Conservation (phyloP, 1,284 basidiomycete species). For the Ceratobasidium sp. region DNA sequence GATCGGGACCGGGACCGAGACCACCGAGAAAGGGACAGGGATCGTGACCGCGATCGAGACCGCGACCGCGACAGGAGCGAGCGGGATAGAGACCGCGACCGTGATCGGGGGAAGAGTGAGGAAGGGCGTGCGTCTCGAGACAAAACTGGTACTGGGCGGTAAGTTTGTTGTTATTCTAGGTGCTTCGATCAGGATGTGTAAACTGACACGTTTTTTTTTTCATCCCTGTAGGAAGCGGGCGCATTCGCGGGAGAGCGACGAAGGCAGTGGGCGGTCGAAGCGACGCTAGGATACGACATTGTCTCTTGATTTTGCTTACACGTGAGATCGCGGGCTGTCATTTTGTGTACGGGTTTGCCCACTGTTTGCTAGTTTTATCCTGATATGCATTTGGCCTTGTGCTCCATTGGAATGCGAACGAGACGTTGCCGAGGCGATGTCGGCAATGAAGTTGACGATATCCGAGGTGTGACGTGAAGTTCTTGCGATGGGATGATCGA, state of each 20-base stretch:
- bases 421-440: not conserved
- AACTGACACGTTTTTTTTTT: constrained; percentile 22
- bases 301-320: not conserved
- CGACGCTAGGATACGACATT: constrained; percentile 25
- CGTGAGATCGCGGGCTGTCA: not conserved
- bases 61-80: constrained; percentile 44
- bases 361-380: constrained; percentile 27
- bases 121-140: constrained; percentile 31
- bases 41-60: constrained; percentile 40
- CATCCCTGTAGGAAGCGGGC: constrained; percentile 34
- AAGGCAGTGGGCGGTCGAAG: constrained; percentile 43
- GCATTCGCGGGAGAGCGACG: constrained; percentile 42
- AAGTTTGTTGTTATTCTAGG: not conserved
- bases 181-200: not conserved
- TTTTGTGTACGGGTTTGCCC: not conserved
- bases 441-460: not conserved
- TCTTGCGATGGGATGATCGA: not conserved
- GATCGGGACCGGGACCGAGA: constrained; percentile 40
- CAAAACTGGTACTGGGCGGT: constrained; percentile 39
- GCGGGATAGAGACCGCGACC: constrained; percentile 45
- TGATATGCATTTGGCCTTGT: constrained; percentile 27
- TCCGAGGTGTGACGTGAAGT: not conserved
- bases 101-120: constrained; percentile 46
- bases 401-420: constrained; percentile 28
- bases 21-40: constrained; percentile 44